These are phyloP conservation scores for Boletellus sp. DNA, from an alignment of 768 basidiomycete species.

Conservation along the genomic window DNA sequence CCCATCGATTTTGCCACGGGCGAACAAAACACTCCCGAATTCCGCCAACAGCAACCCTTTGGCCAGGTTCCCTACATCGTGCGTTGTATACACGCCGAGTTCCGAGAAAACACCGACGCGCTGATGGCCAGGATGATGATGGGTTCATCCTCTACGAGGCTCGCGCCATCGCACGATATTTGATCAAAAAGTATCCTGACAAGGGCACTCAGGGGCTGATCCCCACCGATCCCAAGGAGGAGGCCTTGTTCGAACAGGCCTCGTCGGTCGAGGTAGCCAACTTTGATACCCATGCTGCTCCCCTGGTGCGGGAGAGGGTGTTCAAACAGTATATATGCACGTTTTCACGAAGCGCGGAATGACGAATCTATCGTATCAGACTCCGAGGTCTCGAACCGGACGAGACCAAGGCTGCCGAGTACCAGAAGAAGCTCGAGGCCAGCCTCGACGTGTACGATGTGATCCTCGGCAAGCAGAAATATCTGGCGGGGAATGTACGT, in stretches of 20 bases:
- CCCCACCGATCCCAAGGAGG: conserved; percentile 33
- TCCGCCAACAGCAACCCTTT: conserved; percentile 64
- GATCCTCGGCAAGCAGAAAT: conserved; percentile 33
- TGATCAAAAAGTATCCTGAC: conserved; percentile 36
- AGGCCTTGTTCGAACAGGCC: conserved; percentile 50
- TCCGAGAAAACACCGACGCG: neutral
- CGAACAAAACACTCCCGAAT: conserved; percentile 44
- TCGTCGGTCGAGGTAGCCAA: conserved; percentile 47
- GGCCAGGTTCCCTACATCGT: conserved; percentile 42
- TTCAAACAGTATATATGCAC: conserved; percentile 37
- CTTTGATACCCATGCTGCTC: conserved; percentile 45
- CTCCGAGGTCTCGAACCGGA: neutral
- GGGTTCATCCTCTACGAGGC: conserved; percentile 43
- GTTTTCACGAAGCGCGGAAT: neutral
- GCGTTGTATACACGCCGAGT: neutral
- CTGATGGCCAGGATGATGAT: conserved; percentile 30
- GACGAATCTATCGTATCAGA: neutral
- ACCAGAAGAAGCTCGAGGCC: conserved; percentile 26
- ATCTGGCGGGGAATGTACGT: conserved; percentile 35
- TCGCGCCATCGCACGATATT: conserved; percentile 41
- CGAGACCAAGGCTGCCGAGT: neutral
- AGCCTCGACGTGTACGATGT: conserved; percentile 32
- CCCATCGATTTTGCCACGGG: conserved; percentile 38
- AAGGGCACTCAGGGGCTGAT: conserved; percentile 33
- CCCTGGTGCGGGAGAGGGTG: conserved; percentile 42